Conservation (phyloP, 1,284 basidiomycete genomes). For the Calocybe gambosa region DNA sequence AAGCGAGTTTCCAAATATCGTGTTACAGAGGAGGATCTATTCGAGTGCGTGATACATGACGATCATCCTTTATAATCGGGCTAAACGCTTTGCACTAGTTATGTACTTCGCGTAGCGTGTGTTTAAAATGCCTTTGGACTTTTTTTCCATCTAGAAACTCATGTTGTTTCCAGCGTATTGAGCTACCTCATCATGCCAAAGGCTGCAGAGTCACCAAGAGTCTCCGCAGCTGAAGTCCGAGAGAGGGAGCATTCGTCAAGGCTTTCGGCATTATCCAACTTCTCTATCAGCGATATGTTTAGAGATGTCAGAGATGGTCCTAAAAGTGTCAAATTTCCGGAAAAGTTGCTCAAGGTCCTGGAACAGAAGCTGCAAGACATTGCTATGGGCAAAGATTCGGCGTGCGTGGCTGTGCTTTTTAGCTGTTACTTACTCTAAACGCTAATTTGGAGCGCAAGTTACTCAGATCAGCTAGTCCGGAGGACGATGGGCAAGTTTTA, state of each 20-base stretch:
- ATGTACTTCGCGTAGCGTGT: slow-evolving; percentile 74
- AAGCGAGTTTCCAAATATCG: slow-evolving; percentile 67
- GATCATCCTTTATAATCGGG: slow-evolving; percentile 12
- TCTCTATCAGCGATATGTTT: slow-evolving; percentile 81
- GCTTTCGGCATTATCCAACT: slow-evolving; percentile 68
- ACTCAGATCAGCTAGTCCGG: slow-evolving; percentile 82
- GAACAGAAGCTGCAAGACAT: slow-evolving; percentile 85
- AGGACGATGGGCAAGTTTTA: slow-evolving; percentile 89
- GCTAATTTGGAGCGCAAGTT: slow-evolving; percentile 39
- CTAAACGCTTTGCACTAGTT: slow-evolving; percentile 37
- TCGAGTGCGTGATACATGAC: slow-evolving; percentile 51
- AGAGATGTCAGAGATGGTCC: slow-evolving; percentile 68
- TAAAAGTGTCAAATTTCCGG: slow-evolving; percentile 86
- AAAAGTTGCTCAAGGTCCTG: slow-evolving; percentile 84
- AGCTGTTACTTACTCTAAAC: neutral
- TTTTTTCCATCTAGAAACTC: neutral
- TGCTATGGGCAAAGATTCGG: slow-evolving; percentile 84
- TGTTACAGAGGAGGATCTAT: slow-evolving; percentile 75
- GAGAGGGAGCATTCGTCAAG: slow-evolving; percentile 59
- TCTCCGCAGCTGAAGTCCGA: slow-evolving; percentile 31
- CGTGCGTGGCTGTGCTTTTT: slow-evolving; percentile 44
- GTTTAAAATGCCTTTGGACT: slow-evolving; percentile 17
- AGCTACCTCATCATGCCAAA: slow-evolving; percentile 67
- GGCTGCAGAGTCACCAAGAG: slow-evolving; percentile 31
- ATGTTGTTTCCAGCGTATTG: slow-evolving; percentile 43